phyloP scores from a whole-genome alignment of 1,284 basidiomycete species.

The Meira miltonrushii region DNA sequence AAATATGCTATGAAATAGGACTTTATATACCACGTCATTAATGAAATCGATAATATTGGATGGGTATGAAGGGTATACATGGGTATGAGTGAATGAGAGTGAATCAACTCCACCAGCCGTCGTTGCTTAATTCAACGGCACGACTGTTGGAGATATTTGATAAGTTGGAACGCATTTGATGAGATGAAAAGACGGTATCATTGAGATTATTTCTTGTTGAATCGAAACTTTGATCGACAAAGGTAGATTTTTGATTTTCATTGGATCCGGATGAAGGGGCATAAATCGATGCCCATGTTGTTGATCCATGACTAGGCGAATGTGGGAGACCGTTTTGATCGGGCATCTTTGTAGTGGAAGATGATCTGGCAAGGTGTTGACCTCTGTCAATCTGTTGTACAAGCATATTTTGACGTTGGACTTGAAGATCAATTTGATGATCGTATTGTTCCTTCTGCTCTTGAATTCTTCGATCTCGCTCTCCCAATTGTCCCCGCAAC shows the following conservation, averaged over 20 bases:
- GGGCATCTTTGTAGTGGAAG: neutral
- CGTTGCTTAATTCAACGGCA: neutral
- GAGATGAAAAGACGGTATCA: neutral
- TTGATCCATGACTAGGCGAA: conserved; percentile 1
- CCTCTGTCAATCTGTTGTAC: neutral
- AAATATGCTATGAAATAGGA: no score
- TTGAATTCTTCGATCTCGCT: neutral
- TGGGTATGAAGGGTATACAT: neutral
- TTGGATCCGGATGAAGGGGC: neutral
- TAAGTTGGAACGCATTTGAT: neutral
- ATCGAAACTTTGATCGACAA: conserved; percentile 1
- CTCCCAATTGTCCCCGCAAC: conserved; percentile 18
- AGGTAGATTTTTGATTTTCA: neutral
- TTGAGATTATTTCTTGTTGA: neutral
- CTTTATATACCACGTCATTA: no score
- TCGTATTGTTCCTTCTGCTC: neutral
- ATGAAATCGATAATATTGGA: no score
- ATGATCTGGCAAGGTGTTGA: neutral
- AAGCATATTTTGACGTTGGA: neutral
- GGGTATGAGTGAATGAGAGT: neutral
- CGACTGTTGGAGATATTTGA: neutral
- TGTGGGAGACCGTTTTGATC: neutral
- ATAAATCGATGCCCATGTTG: conserved; percentile 5
- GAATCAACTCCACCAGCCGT: conserved; percentile 9
- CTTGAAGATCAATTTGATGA: neutral